Conservation (phyloP, 495 filamentous ascomycete species). For the Penicillium flavigenum region DNA sequence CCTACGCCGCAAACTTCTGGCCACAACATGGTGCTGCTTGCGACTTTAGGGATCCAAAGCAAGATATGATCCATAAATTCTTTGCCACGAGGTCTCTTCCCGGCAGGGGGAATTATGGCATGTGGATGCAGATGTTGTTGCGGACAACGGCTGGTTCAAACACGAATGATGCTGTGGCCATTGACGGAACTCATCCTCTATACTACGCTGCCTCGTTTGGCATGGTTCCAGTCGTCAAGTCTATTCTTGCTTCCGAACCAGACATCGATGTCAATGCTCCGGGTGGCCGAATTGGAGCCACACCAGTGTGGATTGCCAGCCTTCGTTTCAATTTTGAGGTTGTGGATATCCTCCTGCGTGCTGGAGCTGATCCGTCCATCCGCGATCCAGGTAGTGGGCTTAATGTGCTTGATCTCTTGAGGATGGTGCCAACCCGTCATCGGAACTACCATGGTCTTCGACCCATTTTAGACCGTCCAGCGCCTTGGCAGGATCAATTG, state of each 20-base stretch:
- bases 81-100: conserved; percentile 19
- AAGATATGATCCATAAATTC: conserved; percentile 15
- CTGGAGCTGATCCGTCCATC: conserved; percentile 24
- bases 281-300: conserved; percentile 24
- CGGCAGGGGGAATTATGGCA: conserved; percentile 22
- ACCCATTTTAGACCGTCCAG: conserved; percentile 2
- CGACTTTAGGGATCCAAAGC: conserved; percentile 6
- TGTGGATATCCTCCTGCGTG: conserved; percentile 17
- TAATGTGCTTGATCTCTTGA: conserved; percentile 14
- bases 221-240: conserved; percentile 22
- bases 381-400: conserved; percentile 17
- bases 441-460: conserved; percentile 1
- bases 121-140: conserved; percentile 20
- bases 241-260: conserved; percentile 20
- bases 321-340: conserved; percentile 22
- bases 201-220: conserved; percentile 31
- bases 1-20: conserved; percentile 23
- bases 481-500: conserved; percentile 1
- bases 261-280: conserved; percentile 25
- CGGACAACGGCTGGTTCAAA: neutral
- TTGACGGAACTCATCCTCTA: conserved; percentile 24
- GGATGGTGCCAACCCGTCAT: conserved; percentile 1
- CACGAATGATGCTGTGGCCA: neutral
- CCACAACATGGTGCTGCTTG: conserved; percentile 14
- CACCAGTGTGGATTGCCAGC: conserved; percentile 23